Conservation (phyloP, 2,329 filamentous ascomycete species). For the Penicillium sp. region DNA sequence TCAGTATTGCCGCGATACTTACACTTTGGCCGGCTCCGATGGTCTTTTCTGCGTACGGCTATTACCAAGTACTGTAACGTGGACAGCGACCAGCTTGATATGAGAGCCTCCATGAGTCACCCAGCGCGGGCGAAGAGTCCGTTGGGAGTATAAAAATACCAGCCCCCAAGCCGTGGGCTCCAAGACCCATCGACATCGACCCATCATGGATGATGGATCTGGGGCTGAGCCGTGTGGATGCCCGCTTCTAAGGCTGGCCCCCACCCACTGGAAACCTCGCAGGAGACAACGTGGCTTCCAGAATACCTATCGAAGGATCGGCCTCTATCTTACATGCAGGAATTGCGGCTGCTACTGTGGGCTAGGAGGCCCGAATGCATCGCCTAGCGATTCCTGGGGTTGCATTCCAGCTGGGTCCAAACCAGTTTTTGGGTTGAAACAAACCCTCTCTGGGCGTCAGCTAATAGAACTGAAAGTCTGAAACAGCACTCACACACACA, state of each 20-base stretch:
- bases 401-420: neutral
- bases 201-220: conserved; percentile 19
- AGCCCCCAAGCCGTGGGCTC: neutral
- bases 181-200: neutral
- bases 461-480: conserved; percentile 5
- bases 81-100: neutral
- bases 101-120: neutral
- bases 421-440: neutral
- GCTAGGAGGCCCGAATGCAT: conserved; percentile 8
- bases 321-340: conserved; percentile 7
- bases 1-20: neutral
- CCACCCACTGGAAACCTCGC: conserved; percentile 15
- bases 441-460: neutral
- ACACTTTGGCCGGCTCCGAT: neutral
- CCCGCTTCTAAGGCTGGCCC: conserved; percentile 3
- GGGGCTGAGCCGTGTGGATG: conserved; percentile 28
- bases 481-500: conserved; percentile 6
- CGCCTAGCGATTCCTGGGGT: neutral
- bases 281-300: conserved; percentile 31
- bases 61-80: neutral
- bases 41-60: neutral
- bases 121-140: neutral
- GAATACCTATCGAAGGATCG: conserved; percentile 31
- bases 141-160: neutral
- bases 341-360: conserved; percentile 5